Percentiles rank a stretch among this genome's conserved stretches.
Evolutionary conservation across 129 eudicot genomes (phyloP).

Genomic region (Helichrysum umbraculigerum): DNA sequence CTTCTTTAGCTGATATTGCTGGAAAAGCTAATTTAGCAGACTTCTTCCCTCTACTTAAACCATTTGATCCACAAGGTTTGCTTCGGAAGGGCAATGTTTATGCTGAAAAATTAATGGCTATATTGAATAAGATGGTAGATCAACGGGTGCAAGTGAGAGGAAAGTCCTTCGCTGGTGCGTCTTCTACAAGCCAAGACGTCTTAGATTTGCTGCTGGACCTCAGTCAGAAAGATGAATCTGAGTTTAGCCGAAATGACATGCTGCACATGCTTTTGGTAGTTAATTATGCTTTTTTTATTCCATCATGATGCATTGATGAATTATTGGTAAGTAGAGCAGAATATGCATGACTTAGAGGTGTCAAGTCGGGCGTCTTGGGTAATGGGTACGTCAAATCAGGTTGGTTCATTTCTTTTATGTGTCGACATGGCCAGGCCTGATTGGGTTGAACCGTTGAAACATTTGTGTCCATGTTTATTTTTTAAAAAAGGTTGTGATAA

Average conservation of each 20-base stretch:
- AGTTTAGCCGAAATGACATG: conserved; percentile 18
- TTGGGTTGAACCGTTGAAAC: not conserved
- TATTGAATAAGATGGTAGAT: conserved; percentile 5
- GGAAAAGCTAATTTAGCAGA: conserved; percentile 23
- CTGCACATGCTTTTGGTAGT: conserved; percentile 26
- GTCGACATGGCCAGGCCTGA: not conserved
- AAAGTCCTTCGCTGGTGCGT: not conserved
- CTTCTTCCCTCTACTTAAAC: conserved; percentile 28
- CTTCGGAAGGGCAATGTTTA: not conserved
- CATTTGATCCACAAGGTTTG: conserved; percentile 17
- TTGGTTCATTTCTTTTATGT: not conserved
- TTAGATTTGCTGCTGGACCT: conserved; percentile 24
- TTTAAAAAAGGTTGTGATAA: too few relatives aligned
- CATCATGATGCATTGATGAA: not conserved
- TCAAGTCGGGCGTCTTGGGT: not conserved
- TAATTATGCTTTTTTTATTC: not conserved
- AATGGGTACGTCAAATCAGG: not conserved
- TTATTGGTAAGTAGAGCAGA: not conserved
- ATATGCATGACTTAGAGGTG: not conserved
- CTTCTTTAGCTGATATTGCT: not conserved
- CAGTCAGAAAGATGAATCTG: conserved; percentile 16
- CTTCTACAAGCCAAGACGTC: conserved; percentile 14
- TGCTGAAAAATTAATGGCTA: conserved; percentile 3
- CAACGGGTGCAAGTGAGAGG: conserved; percentile 17
- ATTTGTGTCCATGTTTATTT: too few relatives aligned